Base-by-base conservation (phyloP, 2,329 filamentous ascomycete genomes). In the Didymella arachidicola region DNA sequence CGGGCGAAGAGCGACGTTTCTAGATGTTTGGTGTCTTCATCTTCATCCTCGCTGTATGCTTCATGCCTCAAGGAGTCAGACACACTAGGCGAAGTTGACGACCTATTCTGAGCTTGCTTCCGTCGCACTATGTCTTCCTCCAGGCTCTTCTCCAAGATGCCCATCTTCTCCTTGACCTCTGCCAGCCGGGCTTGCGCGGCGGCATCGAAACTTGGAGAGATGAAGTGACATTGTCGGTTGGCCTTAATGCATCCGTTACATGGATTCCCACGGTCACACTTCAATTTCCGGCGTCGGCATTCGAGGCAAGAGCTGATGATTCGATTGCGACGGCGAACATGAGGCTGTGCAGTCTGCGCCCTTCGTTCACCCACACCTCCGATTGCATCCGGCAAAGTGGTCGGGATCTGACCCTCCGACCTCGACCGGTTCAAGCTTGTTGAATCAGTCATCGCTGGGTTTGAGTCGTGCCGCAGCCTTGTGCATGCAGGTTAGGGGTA, bases 81-180 rank as follows among this genome's bases (percentile, higher is more conserved):
- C 11, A 32, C 25, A 4, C 26, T 19, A 6, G 12, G 2, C 2
- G 45, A 25, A 5, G 56, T n/a, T 3, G 27, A 29, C 12, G 34
- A 25, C 2, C 19, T 26, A 25, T 27, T n/a, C 12, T 41, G 56
- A 36, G 34, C 10, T 45, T 27, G 58, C 30, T 50, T 60, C 45
- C 78, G 80, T 54, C 83, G 82, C 16, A 85, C 86, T 29, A 90
- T 84, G 72, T 91, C 88, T 42, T 87, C 80, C 74, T 92, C 90
- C 6, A 92, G 80, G 54, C 87, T 85, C 52, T 86, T 82, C 77
- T 92, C 90, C 18, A 92, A 78, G 8, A 85, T 86, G 26, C 89
- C 89, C 76, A 92, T 90, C 75, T 89, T 89, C 74, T 93, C 90
- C 77, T 93, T 93, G 73, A 93, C 88, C 69, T 92, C 88, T 4